Base-by-base conservation (phyloP, 805 yeast genomes). In the Barnettozyma salicaria region DNA sequence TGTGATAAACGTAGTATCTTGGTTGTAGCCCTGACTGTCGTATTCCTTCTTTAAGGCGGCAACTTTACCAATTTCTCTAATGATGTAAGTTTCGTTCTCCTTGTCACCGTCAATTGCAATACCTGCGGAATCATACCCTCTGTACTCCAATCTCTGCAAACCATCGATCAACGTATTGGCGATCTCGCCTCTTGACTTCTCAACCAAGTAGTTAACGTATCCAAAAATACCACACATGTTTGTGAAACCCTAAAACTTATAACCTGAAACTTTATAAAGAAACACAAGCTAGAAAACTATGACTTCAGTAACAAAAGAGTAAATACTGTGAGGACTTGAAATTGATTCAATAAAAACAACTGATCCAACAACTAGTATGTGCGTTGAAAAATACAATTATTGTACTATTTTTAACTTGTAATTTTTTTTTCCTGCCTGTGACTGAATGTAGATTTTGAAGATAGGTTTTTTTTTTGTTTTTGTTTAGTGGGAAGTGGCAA, bases 51-150 rank as follows among this genome's bases (percentile, higher is more conserved):
- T 80, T 59, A 92, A 78, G 40, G 78, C 80, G 48, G 74, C 75
- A 50, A 92, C 99, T 64, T 92, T 94, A 56, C 98, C 98, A 43
- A 78, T 87, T 61, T 84, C 83, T 63, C 84, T 86, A 68, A 76
- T 79, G 47, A 90, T 73, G 44, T 76, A 64, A 40, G 83, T 78
- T 50, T 85, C 78, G 48, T 77, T 78, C 41, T 76, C 71, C 40
- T 70, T 72, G 60, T 86, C 94, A 42, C 96, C 96, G 63, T 89
- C 97, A 47, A 92, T 75, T 47, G 97, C 96, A 42, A 92, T 70
- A 56, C 99, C 99, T 18, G 97, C 82, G 16, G 97, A 89, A 64
- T 92, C 99, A 56, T 92, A 92, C 30, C 99, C 99, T 65, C 99
- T 82, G 67, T 92, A 92, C 64, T 92, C 99, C 54, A 92, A 74